Evolutionary conservation across 108 stramenopile genomes (phyloP).

Genomic region (Seminavis robusta): DNA sequence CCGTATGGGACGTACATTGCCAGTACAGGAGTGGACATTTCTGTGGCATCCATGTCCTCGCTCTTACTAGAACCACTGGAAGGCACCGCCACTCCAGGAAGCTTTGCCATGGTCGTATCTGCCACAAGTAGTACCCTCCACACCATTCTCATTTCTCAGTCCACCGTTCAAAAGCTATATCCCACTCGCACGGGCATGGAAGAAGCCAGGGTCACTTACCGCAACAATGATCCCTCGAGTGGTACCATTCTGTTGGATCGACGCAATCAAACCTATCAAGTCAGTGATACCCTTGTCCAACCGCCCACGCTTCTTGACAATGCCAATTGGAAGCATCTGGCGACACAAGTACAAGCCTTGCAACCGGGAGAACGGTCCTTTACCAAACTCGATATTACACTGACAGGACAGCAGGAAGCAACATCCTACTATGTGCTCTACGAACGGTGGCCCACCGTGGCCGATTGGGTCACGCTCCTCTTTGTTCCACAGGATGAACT

Average conservation of each 20-base stretch:
- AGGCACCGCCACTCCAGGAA: slow-evolving; percentile 1
- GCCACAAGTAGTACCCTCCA: slow-evolving; percentile 1
- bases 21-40: slow-evolving; percentile 19
- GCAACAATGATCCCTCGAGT: no score
- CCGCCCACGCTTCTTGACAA: slow-evolving; percentile 6
- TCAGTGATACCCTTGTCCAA: no score
- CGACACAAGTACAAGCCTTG: neutral
- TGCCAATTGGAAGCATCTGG: slow-evolving; percentile 11
- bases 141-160: slow-evolving; percentile 13
- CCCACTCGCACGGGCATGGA: no score
- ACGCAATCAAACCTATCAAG: no score
- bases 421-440: slow-evolving; percentile 9
- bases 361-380: slow-evolving; percentile 2
- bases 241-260: no score
- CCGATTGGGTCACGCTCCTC: slow-evolving; percentile 18
- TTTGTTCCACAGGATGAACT: slow-evolving; percentile 8
- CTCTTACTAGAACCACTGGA: slow-evolving; percentile 10
- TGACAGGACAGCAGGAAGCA: neutral
- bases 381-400: slow-evolving; percentile 3
- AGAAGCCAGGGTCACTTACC: no score
- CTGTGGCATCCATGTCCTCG: slow-evolving; percentile 6
- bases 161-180: slow-evolving; percentile 16
- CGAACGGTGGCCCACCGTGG: slow-evolving; percentile 14
- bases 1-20: slow-evolving; percentile 25
- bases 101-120: slow-evolving; percentile 23